Evolutionary conservation across 2,329 filamentous ascomycete species (phyloP).

Genomic region (Zymoseptoria crescenta): DNA sequence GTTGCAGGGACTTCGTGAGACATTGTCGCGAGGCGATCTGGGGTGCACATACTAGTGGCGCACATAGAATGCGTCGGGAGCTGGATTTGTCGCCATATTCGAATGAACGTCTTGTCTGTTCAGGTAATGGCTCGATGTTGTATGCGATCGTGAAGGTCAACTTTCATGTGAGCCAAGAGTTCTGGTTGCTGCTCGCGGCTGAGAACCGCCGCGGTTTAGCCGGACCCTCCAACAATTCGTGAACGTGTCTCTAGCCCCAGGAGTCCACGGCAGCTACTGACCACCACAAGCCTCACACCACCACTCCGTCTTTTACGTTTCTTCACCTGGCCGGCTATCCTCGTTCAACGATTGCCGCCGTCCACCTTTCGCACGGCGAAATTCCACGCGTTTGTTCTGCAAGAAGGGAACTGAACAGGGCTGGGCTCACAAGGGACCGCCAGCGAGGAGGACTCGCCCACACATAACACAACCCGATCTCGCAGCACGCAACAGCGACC

Average conservation of each 20-base stretch:
- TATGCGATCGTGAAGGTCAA: neutral
- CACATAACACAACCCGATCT: conserved; percentile 1
- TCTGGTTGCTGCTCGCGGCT: neutral
- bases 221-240: neutral
- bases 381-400: conserved; percentile 1
- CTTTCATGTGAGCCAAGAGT: neutral
- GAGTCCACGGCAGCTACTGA: neutral
- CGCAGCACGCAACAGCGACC: conserved; percentile 33
- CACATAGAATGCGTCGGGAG: conserved; percentile 78
- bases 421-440: conserved; percentile 21
- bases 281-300: neutral
- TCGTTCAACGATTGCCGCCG: neutral
- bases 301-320: neutral
- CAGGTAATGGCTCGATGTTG: neutral
- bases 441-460: conserved; percentile 24
- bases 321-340: neutral
- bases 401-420: conserved; percentile 13
- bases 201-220: neutral
- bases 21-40: conserved; percentile 30
- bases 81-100: neutral
- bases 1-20: neutral
- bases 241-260: neutral
- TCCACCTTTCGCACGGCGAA: neutral
- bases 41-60: conserved; percentile 72
- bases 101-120: neutral